These are phyloP conservation scores for Plasmopara muralis DNA, from an alignment of 352 stramenopile species.

Conservation along the genomic window DNA sequence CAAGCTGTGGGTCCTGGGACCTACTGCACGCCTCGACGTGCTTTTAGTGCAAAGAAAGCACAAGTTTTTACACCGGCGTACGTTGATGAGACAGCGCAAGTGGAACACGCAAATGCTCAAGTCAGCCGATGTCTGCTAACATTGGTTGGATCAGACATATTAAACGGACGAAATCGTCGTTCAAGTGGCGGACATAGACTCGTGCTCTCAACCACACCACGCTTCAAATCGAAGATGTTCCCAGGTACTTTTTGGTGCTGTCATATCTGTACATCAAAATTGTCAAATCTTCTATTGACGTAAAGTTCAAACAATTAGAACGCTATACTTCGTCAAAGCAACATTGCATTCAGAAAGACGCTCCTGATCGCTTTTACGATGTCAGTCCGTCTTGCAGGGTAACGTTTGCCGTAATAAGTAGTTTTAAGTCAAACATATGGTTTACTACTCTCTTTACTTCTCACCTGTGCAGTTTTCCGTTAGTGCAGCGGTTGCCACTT, in stretches of 20 bases:
- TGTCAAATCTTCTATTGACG: neutral
- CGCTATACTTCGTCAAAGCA: constrained; percentile 65
- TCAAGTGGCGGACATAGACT: constrained; percentile 25
- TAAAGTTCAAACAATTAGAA: constrained; percentile 26
- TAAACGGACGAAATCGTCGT: constrained; percentile 9
- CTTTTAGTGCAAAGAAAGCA: constrained; percentile 55
- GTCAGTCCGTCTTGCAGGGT: constrained; percentile 62
- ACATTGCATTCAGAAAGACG: constrained; percentile 42
- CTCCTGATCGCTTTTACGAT: constrained; percentile 66
- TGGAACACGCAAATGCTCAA: constrained; percentile 51
- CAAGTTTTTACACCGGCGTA: constrained; percentile 52
- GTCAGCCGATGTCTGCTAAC: constrained; percentile 34
- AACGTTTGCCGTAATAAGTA: neutral
- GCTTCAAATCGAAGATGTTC: constrained; percentile 66
- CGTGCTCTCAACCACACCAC: constrained; percentile 50
- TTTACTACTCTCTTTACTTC: neutral
- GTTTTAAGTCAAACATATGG: neutral
- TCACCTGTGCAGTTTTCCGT: constrained; percentile 39
- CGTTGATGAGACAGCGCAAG: constrained; percentile 45
- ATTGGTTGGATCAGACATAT: constrained; percentile 10
- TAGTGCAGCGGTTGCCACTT: constrained; percentile 53
- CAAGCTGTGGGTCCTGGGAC: constrained; percentile 51
- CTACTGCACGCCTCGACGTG: constrained; percentile 49
- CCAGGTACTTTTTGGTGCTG: constrained; percentile 27
- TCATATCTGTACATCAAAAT: neutral